phyloP scores from a whole-genome alignment of 1,284 basidiomycete species.

The Caloboletus firmus region DNA sequence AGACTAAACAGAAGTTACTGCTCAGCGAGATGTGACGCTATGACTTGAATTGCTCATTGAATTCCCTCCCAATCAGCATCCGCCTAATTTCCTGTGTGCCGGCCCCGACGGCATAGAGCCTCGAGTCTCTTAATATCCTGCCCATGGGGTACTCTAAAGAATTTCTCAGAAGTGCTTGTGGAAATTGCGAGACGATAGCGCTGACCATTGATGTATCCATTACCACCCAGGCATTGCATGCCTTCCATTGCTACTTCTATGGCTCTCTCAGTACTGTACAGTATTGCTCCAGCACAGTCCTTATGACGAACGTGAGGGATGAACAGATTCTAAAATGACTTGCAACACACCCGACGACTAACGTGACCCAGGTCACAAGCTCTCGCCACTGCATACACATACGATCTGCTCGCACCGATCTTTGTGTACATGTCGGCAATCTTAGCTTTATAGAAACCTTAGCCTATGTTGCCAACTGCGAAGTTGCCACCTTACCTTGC shows the following conservation, averaged over 20 bases:
- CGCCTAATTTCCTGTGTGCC: slow-evolving; percentile 90
- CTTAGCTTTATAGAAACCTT: slow-evolving; percentile 50
- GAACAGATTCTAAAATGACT: slow-evolving; percentile 11
- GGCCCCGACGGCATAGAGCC: slow-evolving; percentile 88
- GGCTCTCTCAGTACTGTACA: slow-evolving; percentile 88
- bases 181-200: neutral
- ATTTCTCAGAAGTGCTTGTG: neutral
- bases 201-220: slow-evolving; percentile 89
- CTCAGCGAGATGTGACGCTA: slow-evolving; percentile 1
- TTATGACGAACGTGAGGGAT: slow-evolving; percentile 33
- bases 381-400: slow-evolving; percentile 90
- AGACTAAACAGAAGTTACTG: neutral
- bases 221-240: slow-evolving; percentile 90
- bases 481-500: slow-evolving; percentile 63
- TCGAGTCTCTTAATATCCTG: slow-evolving; percentile 79
- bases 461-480: neutral
- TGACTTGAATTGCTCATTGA: slow-evolving; percentile 69
- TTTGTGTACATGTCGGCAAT: slow-evolving; percentile 97
- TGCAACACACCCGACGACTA: slow-evolving; percentile 67
- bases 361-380: slow-evolving; percentile 84
- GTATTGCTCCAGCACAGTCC: slow-evolving; percentile 91
- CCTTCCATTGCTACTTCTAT: slow-evolving; percentile 89
- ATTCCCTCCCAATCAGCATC: slow-evolving; percentile 88
- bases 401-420: slow-evolving; percentile 83
- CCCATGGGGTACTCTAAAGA: slow-evolving; percentile 81